These are phyloP conservation scores for Naganishia liquefaciens DNA, from an alignment of 1,284 basidiomycete genomes.

Conservation along the genomic window DNA sequence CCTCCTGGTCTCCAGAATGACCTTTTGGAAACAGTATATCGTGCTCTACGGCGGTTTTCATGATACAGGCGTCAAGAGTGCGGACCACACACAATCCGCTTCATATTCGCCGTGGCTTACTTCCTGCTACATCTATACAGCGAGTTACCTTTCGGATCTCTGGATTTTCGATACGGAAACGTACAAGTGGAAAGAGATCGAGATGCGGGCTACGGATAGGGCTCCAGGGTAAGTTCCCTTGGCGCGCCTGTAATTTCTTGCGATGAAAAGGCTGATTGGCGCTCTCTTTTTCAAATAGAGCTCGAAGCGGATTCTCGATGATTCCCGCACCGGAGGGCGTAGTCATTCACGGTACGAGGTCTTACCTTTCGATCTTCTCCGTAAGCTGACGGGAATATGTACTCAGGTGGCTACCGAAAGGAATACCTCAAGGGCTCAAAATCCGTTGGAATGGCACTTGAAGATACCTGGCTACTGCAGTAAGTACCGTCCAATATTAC, in stretches of 20 bases:
- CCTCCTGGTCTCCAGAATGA: constrained; percentile 64
- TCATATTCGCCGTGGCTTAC: not conserved
- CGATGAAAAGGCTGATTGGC: not conserved
- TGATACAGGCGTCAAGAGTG: constrained; percentile 75
- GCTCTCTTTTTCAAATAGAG: constrained; percentile 54
- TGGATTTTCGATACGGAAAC: constrained; percentile 87
- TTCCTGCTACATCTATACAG: constrained; percentile 50
- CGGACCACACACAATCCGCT: constrained; percentile 34
- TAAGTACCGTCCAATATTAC: constrained; percentile 44
- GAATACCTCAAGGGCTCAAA: constrained; percentile 85
- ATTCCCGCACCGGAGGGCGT: constrained; percentile 77
- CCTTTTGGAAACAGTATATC: constrained; percentile 83
- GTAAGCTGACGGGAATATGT: not conserved
- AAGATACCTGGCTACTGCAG: constrained; percentile 90
- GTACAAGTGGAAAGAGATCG: constrained; percentile 82
- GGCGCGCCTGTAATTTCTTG: not conserved
- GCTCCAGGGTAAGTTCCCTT: constrained; percentile 57
- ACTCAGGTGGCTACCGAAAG: constrained; percentile 81
- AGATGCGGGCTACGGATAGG: constrained; percentile 67
- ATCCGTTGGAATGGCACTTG: constrained; percentile 80
- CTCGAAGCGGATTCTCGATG: constrained; percentile 85
- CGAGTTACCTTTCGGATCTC: constrained; percentile 80
- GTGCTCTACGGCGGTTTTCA: constrained; percentile 86
- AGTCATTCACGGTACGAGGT: constrained; percentile 68
- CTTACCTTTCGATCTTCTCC: not conserved